Evolutionary conservation across 2,329 filamentous ascomycete genomes (phyloP).

Genomic region (Apiospora koreana): DNA sequence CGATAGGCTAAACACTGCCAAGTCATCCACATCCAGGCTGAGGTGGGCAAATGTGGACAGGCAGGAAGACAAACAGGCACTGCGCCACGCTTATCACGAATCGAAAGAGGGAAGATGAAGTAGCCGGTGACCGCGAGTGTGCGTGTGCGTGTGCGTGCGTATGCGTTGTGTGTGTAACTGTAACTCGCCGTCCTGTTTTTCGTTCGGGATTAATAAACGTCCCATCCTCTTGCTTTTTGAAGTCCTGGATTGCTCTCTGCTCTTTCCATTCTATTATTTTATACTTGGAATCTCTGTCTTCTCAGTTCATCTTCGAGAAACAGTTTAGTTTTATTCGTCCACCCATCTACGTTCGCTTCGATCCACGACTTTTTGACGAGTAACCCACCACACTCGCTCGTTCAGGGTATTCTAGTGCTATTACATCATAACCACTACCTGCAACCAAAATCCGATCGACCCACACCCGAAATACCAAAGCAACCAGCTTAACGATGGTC

Average conservation of each 20-base stretch:
- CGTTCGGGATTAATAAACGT: not conserved
- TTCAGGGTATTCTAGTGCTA: not conserved
- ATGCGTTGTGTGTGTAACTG: not conserved
- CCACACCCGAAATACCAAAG: not conserved
- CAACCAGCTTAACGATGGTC: conserved; percentile 43
- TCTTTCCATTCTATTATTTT: not conserved
- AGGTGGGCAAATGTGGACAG: conserved; percentile 3
- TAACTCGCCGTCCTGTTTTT: not conserved
- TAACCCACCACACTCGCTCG: not conserved
- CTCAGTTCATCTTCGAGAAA: not conserved
- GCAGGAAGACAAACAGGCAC: conserved; percentile 4
- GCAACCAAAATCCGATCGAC: not conserved
- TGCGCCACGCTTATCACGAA: conserved; percentile 9
- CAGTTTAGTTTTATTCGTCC: not conserved
- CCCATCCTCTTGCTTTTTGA: not conserved
- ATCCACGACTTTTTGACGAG: not conserved
- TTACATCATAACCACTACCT: conserved; percentile 9
- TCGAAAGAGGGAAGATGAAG: not conserved
- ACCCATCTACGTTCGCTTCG: not conserved
- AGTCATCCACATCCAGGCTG: conserved; percentile 8
- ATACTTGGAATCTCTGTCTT: not conserved
- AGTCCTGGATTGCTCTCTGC: not conserved
- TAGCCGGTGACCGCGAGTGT: not conserved
- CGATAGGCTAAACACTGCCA: conserved; percentile 8
- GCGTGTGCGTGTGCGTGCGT: not conserved